Base-by-base conservation (phyloP, 2,329 filamentous ascomycete genomes). In the Verticillium longisporum region DNA sequence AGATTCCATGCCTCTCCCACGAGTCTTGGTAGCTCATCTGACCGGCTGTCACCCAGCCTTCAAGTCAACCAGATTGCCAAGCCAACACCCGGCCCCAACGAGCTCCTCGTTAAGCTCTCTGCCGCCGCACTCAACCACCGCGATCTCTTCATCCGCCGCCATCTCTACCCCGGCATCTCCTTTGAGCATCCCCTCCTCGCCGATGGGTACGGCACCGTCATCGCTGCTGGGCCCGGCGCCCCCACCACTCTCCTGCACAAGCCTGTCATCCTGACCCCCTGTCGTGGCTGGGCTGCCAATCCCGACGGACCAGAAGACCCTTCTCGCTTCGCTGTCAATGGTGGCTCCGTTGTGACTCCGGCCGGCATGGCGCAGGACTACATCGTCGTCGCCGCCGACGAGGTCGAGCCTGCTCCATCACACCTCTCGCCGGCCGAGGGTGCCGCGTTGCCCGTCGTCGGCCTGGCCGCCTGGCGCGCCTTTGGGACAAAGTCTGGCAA, bases 71-170 rank as follows among this genome's bases (percentile, higher is more conserved):
- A 86, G 37, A 75, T 88, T 15, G 82, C 88, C 61, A 80, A 82
- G 64, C 89, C 89, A 32, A 79, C 78, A 1, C 88, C 88, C 0
- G 82, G 84, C 32, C 83, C 84, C 15, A 80, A 80, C 64, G 83
- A 97, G 73, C 79, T 97, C 66, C 80, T 96, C 6, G 79, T 98
- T 64, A 86, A 85, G 69, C 80, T 98, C 70, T 83, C 84, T 38
- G 90, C 92, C 58, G 90, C 88, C 1, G 89, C 94, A 14, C 86
- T 98, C 58, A 98, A 98, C 79, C 95, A 98, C 78, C 90, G 93
- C 68, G 95, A 98, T 74, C 86, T 96, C 67, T 98, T 97, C 78
- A 90, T 96, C 75, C 90, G 94, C 60, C 92, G 95, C 74, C 89
- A 93, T 71, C 86, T 96, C 50, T 98, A 98, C 79, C 94, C 94